Evolutionary conservation across 2,329 filamentous ascomycete species (phyloP), one percentile per base, ranked within the genome.

Genomic region (Aspergillus melleus): DNA sequence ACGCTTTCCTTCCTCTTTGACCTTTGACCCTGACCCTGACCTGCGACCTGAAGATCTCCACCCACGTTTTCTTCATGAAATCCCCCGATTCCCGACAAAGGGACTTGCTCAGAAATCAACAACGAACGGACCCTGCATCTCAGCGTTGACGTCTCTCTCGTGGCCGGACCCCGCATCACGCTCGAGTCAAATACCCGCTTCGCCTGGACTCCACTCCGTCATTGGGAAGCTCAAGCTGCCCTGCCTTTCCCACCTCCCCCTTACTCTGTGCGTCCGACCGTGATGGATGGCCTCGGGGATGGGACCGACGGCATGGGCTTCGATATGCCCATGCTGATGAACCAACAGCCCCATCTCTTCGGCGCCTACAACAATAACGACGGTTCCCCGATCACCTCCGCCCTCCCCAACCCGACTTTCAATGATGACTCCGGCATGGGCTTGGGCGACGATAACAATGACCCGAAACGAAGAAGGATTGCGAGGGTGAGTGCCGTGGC

Each of bases 381-480:
- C 70, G 84, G 84, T 52, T 77, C 90, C 58, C 79, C 86, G 10
- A 80, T 88, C 61, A 76, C 79, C 57, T 80, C 86, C 56, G 77
- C 84, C 57, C 82, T 76, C 54, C 68, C 66, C 54, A 76, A 67
- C 52, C 69, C 67, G 22, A 70, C 74, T 47, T 80, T 76, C 59
- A 69, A 73, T 20, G 78, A 80, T 61, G 81, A 84, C 57, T 74
- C 81, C 54, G 68, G 75, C 63, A 69, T 75, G 58, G 74, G 72
- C 47, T 66, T 73, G 58, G 78, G 79, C 54, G 81, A 84, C 55
- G 81, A 83, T 68, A 84, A 84, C 57, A 91, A 88, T 68, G 94
- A 97, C 71, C 87, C 92, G 20, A 98, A 96, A 82, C 85, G 92
- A 73, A 85, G 93, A 76, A 87, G 92, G 71, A 96, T 96, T 69